Evolutionary conservation across 176 grass and related monocot species (phyloP).

Genomic region (Hordeum vulgare): DNA sequence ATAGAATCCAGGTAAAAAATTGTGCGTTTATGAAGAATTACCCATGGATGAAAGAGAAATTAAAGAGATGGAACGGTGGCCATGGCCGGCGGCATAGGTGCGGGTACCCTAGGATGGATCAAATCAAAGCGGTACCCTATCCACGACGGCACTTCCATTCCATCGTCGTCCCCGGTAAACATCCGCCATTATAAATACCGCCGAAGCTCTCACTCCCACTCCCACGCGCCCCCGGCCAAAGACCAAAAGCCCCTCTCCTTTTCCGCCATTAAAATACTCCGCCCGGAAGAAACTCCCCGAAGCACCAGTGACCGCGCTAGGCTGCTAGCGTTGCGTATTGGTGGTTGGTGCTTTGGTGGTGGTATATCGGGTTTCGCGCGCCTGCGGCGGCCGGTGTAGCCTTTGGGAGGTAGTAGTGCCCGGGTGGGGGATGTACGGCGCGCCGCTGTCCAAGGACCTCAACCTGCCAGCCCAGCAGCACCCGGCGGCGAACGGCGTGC

Average conservation of each 20-base stretch:
- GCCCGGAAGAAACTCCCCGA: neutral
- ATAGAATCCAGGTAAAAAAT: too few relatives aligned
- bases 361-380: neutral
- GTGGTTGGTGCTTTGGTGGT: neutral
- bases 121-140: neutral
- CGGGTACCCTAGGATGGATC: neutral
- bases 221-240: neutral
- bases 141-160: constrained; percentile 18
- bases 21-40: neutral
- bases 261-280: constrained; percentile 7
- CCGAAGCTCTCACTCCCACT: constrained; percentile 26
- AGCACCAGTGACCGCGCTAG: neutral
- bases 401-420: neutral
- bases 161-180: constrained; percentile 19
- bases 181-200: constrained; percentile 42
- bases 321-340: neutral
- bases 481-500: neutral
- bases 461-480: constrained; percentile 49
- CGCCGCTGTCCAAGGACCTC: constrained; percentile 66
- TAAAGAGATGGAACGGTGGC: neutral
- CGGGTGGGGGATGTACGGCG: constrained; percentile 68
- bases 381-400: neutral
- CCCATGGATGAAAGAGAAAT: neutral
- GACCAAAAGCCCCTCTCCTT: neutral
- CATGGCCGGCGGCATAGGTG: neutral